Percentiles rank a stretch among this genome's conserved stretches.
phyloP scores from a whole-genome alignment of 306 rosid genomes.

The Cucurbita moschata region DNA sequence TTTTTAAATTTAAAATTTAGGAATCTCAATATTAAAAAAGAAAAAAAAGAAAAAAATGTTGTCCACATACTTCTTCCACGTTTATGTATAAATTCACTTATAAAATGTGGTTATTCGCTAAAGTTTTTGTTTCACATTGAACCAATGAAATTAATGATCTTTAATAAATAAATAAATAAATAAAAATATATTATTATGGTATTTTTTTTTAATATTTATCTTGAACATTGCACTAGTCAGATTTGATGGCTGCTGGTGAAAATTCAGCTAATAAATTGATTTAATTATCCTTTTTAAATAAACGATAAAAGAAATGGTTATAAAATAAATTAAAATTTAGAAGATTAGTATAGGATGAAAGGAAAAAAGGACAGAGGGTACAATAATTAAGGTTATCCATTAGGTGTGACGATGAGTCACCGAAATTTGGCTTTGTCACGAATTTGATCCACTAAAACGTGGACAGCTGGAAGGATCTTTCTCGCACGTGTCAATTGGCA shows the following conservation, averaged over 20 bases:
- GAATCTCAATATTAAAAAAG: neutral
- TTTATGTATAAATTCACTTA: neutral
- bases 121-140: neutral
- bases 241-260: neutral
- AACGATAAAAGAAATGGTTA: too few species aligned
- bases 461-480: constrained; percentile 38
- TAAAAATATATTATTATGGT: too few species aligned
- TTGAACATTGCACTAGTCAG: neutral
- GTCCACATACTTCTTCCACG: neutral
- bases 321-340: too few species aligned
- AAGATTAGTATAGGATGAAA: neutral
- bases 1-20: neutral
- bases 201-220: neutral
- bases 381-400: constrained; percentile 28
- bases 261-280: too few species aligned
- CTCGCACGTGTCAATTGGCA: constrained; percentile 38
- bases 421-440: constrained; percentile 24
- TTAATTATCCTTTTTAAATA: too few species aligned
- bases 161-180: neutral
- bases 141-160: neutral
- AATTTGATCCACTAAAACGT: constrained; percentile 33
- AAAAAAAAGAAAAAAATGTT: neutral
- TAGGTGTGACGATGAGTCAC: constrained; percentile 55
- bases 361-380: neutral
- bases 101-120: neutral